Evolutionary conservation across 805 yeast species (phyloP).

Genomic region (Metschnikowia continentalis): DNA sequence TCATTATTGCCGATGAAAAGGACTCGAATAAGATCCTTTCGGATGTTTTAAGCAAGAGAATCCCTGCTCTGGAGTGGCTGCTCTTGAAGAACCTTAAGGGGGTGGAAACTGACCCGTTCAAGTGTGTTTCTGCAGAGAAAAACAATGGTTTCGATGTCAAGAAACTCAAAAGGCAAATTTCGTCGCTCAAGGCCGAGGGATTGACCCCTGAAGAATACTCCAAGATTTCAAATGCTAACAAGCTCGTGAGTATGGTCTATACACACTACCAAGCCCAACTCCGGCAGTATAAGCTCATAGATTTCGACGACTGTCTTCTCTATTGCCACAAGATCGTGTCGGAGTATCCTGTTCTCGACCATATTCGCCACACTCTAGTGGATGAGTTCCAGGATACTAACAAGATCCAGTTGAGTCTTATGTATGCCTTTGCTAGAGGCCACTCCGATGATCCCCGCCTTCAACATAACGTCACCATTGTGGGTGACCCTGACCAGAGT

Average conservation of each 20-base stretch:
- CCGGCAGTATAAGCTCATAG: constrained; percentile 44
- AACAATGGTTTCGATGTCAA: constrained; percentile 37
- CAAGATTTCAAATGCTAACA: constrained; percentile 9
- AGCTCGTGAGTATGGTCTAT: constrained; percentile 37
- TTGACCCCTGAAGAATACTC: constrained; percentile 39
- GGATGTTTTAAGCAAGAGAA: constrained; percentile 31
- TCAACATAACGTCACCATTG: constrained; percentile 68
- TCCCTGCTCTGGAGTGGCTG: constrained; percentile 19
- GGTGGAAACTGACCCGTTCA: constrained; percentile 15
- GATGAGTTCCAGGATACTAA: constrained; percentile 97
- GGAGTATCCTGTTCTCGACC: constrained; percentile 42
- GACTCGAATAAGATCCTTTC: constrained; percentile 50
- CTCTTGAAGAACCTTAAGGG: constrained; percentile 12
- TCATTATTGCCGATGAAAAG: constrained; percentile 60
- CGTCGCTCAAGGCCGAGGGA: constrained; percentile 55
- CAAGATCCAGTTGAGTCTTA: constrained; percentile 64
- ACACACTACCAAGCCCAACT: constrained; percentile 50
- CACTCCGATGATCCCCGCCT: constrained; percentile 25
- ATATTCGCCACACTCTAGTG: constrained; percentile 68
- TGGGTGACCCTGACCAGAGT: constrained; percentile 96
- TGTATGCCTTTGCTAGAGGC: constrained; percentile 44
- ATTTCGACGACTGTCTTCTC: constrained; percentile 81
- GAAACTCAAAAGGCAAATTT: constrained; percentile 43
- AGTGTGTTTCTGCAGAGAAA: constrained; percentile 14
- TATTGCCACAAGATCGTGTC: constrained; percentile 48